Percentiles rank a stretch among this genome's conserved stretches.
These are phyloP conservation scores for Rossbeevera mucosa DNA, from an alignment of 768 basidiomycete genomes.

Conservation along the genomic window DNA sequence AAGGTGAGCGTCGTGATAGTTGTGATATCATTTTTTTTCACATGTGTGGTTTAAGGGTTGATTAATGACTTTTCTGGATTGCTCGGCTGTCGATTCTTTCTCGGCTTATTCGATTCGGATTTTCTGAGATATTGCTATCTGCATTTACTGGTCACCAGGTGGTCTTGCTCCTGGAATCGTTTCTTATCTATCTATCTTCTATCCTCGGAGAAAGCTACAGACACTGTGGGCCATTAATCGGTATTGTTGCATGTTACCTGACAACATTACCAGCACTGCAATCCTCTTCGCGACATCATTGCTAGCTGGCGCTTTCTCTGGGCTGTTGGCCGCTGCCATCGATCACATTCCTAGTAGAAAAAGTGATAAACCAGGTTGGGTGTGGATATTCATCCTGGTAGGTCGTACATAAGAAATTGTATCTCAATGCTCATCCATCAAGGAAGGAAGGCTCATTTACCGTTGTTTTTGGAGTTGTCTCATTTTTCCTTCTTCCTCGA, in stretches of 20 bases:
- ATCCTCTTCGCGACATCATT: conserved; percentile 42
- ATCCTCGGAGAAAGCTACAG: conserved; percentile 30
- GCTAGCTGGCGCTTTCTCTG: conserved; percentile 54
- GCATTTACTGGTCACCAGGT: conserved; percentile 29
- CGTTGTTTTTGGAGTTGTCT: conserved; percentile 46
- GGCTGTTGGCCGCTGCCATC: conserved; percentile 56
- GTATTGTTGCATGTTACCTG: neutral
- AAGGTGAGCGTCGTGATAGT: conserved; percentile 36
- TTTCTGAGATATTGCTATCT: neutral
- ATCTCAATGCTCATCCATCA: neutral
- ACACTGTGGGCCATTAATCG: conserved; percentile 9
- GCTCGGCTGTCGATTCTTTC: conserved; percentile 45
- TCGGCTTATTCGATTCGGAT: conserved; percentile 49
- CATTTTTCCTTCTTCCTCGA: conserved; percentile 47
- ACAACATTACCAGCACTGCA: conserved; percentile 29
- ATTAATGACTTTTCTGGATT: conserved; percentile 50
- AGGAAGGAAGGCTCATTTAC: conserved; percentile 58
- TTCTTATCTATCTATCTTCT: conserved; percentile 51
- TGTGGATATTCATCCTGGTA: conserved; percentile 58
- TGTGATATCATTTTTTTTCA: neutral
- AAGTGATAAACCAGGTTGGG: conserved; percentile 50
- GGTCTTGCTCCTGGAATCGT: conserved; percentile 57
- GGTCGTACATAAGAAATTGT: neutral
- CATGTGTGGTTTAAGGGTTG: conserved; percentile 31
- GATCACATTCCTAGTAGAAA: conserved; percentile 46